phyloP scores from a whole-genome alignment of 306 rosid species.

The Glycine soja region DNA sequence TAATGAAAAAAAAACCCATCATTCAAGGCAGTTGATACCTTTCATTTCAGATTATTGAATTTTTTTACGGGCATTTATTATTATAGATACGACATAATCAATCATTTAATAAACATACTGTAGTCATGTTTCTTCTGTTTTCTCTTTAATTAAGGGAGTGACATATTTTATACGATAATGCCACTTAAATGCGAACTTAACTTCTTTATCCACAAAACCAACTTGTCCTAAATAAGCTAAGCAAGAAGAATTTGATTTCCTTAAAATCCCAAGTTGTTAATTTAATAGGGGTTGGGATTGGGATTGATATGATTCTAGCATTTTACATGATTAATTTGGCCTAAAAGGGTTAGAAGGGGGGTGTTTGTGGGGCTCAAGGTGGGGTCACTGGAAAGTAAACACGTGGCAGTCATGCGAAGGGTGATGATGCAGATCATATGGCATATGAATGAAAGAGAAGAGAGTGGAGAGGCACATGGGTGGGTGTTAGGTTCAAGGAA shows the following conservation, averaged over 20 bases:
- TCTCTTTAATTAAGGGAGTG: conserved; percentile 29
- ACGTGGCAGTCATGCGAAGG: conserved; percentile 79
- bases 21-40: conserved; percentile 6
- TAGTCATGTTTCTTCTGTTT: conserved; percentile 5
- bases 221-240: conserved; percentile 38
- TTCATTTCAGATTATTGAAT: neutral
- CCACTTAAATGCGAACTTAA: neutral
- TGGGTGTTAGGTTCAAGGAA: conserved; percentile 85
- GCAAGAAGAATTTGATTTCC: conserved; percentile 29
- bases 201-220: conserved; percentile 25
- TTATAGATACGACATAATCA: conserved; percentile 2
- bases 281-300: neutral
- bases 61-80: conserved; percentile 25
- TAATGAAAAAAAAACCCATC: neutral
- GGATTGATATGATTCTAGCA: too few relatives aligned
- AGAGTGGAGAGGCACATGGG: conserved; percentile 90
- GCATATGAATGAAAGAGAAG: conserved; percentile 53
- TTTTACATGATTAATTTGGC: conserved; percentile 41
- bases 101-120: conserved; percentile 30
- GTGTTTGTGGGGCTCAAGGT: conserved; percentile 80
- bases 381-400: conserved; percentile 54
- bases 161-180: neutral
- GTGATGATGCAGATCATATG: conserved; percentile 54
- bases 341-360: conserved; percentile 20
- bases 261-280: conserved; percentile 37